Conservation (phyloP, 106 monocot species). For the Platanthera zijinensis region DNA sequence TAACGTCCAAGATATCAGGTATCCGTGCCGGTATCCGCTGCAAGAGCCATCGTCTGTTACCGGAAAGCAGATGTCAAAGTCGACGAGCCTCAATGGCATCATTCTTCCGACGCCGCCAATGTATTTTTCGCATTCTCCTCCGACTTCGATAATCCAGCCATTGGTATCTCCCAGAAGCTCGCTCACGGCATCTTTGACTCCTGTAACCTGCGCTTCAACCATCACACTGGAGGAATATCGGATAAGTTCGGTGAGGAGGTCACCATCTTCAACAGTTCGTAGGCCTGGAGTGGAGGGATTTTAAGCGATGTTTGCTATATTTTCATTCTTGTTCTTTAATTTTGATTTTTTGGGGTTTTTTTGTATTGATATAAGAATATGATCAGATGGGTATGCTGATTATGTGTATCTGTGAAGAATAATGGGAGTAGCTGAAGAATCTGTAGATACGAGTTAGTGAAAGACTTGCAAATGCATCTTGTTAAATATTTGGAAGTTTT, state of each 20-base stretch:
- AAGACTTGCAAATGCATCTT: neutral
- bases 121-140: slow-evolving; percentile 29
- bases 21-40: slow-evolving; percentile 32
- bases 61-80: slow-evolving; percentile 37
- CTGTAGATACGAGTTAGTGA: neutral
- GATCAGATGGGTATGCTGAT: neutral
- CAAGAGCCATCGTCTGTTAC: slow-evolving; percentile 32
- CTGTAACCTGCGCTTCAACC: slow-evolving; percentile 49
- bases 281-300: slow-evolving; percentile 63
- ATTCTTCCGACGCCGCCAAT: slow-evolving; percentile 7
- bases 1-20: slow-evolving; percentile 42
- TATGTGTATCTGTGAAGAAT: neutral
- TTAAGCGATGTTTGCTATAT: slow-evolving; percentile 25
- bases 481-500: too few species aligned
- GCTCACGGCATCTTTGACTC: slow-evolving; percentile 24
- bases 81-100: slow-evolving; percentile 39
- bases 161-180: slow-evolving; percentile 43
- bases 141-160: slow-evolving; percentile 13
- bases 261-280: slow-evolving; percentile 18
- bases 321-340: slow-evolving; percentile 14
- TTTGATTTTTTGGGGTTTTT: slow-evolving; percentile 13
- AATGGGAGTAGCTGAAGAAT: neutral
- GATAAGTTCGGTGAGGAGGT: slow-evolving; percentile 20
- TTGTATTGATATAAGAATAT: slow-evolving; percentile 1
- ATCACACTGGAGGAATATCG: slow-evolving; percentile 33